Conservation (phyloP, 352 stramenopile species). For the Pythium oligandrum region DNA sequence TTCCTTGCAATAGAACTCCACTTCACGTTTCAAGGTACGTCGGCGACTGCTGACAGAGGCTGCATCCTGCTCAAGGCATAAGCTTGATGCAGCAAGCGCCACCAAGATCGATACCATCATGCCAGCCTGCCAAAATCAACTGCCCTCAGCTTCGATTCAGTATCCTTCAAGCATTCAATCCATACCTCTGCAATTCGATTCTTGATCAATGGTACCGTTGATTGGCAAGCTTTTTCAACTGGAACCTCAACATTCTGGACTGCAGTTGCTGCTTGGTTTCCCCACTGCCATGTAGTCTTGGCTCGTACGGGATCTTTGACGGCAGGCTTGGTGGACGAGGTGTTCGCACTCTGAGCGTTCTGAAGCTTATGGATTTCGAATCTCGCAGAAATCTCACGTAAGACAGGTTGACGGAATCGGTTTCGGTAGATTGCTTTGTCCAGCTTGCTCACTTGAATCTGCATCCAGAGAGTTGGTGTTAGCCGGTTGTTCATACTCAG, state of each 20-base stretch:
- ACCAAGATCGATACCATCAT: constrained; percentile 1
- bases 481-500: too few relatives aligned
- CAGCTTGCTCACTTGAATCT: constrained; percentile 43
- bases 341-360: background rate
- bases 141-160: too few relatives aligned
- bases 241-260: too few relatives aligned
- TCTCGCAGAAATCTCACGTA: constrained; percentile 22
- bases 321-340: too few relatives aligned
- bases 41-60: too few relatives aligned
- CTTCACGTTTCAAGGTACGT: constrained; percentile 46
- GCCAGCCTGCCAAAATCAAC: background rate
- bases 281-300: too few relatives aligned
- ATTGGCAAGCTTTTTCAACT: too few relatives aligned
- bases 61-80: background rate
- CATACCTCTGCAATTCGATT: background rate
- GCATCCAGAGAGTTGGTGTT: background rate
- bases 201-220: too few relatives aligned
- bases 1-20: constrained; percentile 79
- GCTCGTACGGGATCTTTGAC: too few relatives aligned
- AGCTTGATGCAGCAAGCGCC: background rate
- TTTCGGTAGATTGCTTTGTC: constrained; percentile 56
- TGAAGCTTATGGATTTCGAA: constrained; percentile 14
- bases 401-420: constrained; percentile 43
- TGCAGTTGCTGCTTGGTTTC: too few relatives aligned
- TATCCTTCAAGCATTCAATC: background rate